Percentiles rank a stretch among this genome's conserved stretches.
phyloP scores from a whole-genome alignment of 495 filamentous ascomycete species.

The Penicillium bialowiezense region DNA sequence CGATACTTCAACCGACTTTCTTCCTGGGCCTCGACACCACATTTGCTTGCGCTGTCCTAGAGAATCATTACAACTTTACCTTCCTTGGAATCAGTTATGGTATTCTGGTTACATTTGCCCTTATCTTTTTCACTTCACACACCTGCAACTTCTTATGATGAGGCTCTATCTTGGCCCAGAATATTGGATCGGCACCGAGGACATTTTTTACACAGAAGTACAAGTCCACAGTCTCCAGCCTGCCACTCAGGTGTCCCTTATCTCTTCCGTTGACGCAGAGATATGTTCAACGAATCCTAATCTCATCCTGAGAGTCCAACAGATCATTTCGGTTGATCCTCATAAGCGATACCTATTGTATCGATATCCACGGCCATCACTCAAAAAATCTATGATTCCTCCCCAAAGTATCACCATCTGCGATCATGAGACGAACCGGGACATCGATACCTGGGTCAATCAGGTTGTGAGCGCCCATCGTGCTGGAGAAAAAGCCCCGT shows the following conservation, averaged over 20 bases:
- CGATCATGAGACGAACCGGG: neutral
- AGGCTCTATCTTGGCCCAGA: neutral
- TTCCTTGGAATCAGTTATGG: neutral
- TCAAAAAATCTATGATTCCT: neutral
- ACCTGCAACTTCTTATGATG: neutral
- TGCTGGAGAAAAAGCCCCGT: neutral
- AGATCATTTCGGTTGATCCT: neutral
- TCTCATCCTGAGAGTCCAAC: neutral
- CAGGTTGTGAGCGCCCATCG: neutral
- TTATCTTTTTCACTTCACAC: neutral
- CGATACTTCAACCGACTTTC: neutral
- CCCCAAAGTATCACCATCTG: neutral
- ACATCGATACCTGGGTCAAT: neutral
- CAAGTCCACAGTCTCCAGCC: neutral
- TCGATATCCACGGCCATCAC: neutral
- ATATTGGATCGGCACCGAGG: neutral
- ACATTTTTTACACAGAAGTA: neutral
- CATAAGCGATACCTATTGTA: neutral
- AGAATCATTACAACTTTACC: neutral
- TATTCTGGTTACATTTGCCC: neutral
- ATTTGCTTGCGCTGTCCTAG: neutral
- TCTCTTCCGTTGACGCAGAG: neutral
- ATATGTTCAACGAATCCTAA: neutral
- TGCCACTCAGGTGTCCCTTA: neutral
- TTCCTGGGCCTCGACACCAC: neutral